These are phyloP conservation scores for Dichotomopilus funicola DNA, from an alignment of 2,329 filamentous ascomycete genomes.

Conservation along the genomic window DNA sequence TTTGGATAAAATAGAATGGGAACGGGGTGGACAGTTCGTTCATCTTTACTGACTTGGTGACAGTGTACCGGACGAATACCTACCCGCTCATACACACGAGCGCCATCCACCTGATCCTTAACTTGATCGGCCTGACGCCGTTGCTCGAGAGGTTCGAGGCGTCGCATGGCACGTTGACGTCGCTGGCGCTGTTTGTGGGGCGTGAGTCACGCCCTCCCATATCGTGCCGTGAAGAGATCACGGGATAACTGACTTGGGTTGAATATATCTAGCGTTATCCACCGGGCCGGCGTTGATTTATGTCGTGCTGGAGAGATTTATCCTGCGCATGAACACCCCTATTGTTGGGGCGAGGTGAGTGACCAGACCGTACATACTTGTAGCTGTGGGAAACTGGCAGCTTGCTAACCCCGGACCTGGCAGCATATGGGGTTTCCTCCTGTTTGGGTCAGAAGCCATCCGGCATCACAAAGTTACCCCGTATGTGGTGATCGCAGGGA, in stretches of 20 bases:
- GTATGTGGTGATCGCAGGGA: constrained; percentile 56
- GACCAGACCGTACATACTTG: constrained; percentile 1
- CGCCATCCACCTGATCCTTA: constrained; percentile 73
- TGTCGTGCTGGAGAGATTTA: constrained; percentile 65
- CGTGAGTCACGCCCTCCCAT: constrained; percentile 52
- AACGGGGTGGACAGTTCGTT: not conserved
- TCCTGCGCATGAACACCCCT: constrained; percentile 64
- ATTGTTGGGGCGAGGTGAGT: constrained; percentile 79
- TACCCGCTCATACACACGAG: constrained; percentile 82
- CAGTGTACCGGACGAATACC: constrained; percentile 89
- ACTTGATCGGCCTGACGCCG: constrained; percentile 74
- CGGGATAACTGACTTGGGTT: not conserved
- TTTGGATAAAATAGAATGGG: not conserved
- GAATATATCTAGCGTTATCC: constrained; percentile 52
- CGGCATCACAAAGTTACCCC: constrained; percentile 80
- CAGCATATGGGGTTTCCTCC: constrained; percentile 88
- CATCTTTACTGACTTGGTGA: not conserved
- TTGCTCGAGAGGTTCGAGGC: constrained; percentile 88
- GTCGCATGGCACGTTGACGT: constrained; percentile 84
- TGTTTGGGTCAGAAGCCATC: constrained; percentile 78
- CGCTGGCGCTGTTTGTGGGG: constrained; percentile 81
- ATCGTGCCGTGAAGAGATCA: not conserved
- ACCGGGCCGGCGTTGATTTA: constrained; percentile 80
- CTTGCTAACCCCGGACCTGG: constrained; percentile 4
- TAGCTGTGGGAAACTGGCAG: not conserved